phyloP scores from a whole-genome alignment of 2,329 filamentous ascomycete species.

The Trichocomaceae sp. region DNA sequence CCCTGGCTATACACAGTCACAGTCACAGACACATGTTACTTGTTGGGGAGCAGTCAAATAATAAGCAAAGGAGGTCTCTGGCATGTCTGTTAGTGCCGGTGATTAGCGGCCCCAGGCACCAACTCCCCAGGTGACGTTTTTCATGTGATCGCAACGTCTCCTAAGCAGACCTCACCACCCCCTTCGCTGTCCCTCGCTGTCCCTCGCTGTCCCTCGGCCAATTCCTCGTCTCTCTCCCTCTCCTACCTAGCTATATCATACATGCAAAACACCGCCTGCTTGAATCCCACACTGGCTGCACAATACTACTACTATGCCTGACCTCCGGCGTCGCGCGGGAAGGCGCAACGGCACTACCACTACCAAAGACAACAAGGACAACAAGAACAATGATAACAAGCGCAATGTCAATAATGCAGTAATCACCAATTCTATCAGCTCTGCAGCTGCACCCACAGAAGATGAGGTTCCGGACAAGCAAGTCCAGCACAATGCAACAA shows the following conservation, averaged over 20 bases:
- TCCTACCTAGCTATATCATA: no score
- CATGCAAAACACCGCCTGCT: background rate
- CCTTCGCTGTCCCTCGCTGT: no score
- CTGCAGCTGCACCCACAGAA: no score
- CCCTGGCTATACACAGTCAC: background rate
- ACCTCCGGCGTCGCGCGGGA: constrained; percentile 38
- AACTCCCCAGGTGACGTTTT: constrained; percentile 12
- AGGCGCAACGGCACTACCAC: constrained; percentile 19
- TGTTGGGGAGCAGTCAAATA: no score
- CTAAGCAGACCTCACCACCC: background rate
- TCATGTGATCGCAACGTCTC: constrained; percentile 9
- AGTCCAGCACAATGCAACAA: background rate
- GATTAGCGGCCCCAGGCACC: background rate
- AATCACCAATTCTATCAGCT: no score
- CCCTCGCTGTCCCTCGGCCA: background rate
- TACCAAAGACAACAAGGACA: constrained; percentile 14
- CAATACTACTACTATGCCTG: constrained; percentile 22
- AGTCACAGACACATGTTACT: no score
- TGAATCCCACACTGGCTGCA: background rate
- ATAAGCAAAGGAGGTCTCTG: background rate
- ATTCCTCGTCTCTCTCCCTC: background rate
- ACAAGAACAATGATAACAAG: constrained; percentile 1
- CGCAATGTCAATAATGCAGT: no score
- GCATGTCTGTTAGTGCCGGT: no score
- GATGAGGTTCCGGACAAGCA: background rate